Evolutionary conservation across 2,329 filamentous ascomycete species (phyloP), one percentile per base, ranked within the genome.

Genomic region (Cercospora brassicicola): DNA sequence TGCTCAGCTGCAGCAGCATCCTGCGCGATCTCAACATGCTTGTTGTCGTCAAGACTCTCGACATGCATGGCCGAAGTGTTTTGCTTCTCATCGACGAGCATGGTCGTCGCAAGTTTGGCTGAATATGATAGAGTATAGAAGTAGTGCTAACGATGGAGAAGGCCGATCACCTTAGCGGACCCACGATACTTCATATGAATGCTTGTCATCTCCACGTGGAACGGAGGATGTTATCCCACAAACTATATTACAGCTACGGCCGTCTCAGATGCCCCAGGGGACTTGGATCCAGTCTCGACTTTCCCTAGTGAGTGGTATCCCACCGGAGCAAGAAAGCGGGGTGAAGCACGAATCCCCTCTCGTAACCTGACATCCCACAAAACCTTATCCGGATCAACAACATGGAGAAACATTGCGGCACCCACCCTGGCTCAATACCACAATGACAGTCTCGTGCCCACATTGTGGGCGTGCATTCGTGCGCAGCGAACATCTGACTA

Each of bases 1-100:
- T 72, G 70, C 33, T 73, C 66, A 23, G 48, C 62, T 20, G 62
- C 45, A 11, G 67, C 56, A 7, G 67, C 71, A 26, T 64, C 30
- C 30, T 63, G 63, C 15, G 69, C 69, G 51, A 62, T 62, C 23
- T 71, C 67, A 26, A 65, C 23, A n/a, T 61, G 39, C n/a, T 30
- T 33, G 2, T 66, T 51, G 18, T 67, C 42, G 9, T 66, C 66
- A 33, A 66, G 30, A 23, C 9, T 30, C 36, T 62, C 59, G 36
- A 62, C 59, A 45, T 62, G 42, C 55, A 36, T 59, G 31, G 18
- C 18, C 13, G 55, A 36, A 8, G 4, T 23, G 55, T 20, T 36
- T 3, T 33, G 1, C 28, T 59, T 59, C 55, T 59, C 15, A 30
- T 59, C 28, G 8, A 20, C 55, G 26, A 36, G 18, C 55, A 59